Evolutionary conservation across 2,329 filamentous ascomycete genomes (phyloP), one percentile per base, ranked within the genome.

Genomic region (Nakataea oryzae): DNA sequence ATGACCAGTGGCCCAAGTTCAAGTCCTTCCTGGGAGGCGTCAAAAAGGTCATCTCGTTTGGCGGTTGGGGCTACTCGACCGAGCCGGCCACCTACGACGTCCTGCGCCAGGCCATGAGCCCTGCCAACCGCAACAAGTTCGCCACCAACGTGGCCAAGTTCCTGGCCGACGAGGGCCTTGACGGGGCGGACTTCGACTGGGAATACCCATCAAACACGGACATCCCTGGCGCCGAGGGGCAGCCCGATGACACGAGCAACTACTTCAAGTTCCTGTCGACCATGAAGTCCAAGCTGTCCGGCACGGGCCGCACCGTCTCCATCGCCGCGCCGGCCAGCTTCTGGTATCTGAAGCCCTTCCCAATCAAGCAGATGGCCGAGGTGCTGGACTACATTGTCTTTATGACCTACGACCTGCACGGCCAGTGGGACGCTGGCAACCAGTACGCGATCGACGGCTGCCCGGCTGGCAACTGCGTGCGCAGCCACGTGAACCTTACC

Each of bases 21-120:
- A 57, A 67, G 0, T 59, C 64, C 1, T 75, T 76, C 60, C 74
- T 9, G 74, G 63, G 21, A 70, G 76, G 4, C 69, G 63, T 72
- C 26, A 61, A 67, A 7, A 62, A 28, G 21, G 74, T 79, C 54
- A 12, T 80, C 2, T 73, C 75, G 0, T 74, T 81, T 64, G 78
- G 78, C 21, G 78, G 78, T 17, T 80, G 78, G 78, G 68, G 66
- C 1, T 78, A 75, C 62, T 76, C 73, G 0, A 78, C 75, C 0
- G 67, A 71, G 14, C 64, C 69, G 0, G 64, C 54, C 26, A 77
- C 74, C 0, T 76, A 72, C 63, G n/a, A 34, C 29, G 74, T 77
- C 50, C 72, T 79, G 62, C 70, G 76, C 1, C 27, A 64, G 9
- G 66, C 59, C 41, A 59, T 64, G 11, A 64, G 27, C 5, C 14